Evolutionary conservation across 495 filamentous ascomycete species (phyloP), one percentile per base, ranked within the genome.

Genomic region (Entonaema liquescens): DNA sequence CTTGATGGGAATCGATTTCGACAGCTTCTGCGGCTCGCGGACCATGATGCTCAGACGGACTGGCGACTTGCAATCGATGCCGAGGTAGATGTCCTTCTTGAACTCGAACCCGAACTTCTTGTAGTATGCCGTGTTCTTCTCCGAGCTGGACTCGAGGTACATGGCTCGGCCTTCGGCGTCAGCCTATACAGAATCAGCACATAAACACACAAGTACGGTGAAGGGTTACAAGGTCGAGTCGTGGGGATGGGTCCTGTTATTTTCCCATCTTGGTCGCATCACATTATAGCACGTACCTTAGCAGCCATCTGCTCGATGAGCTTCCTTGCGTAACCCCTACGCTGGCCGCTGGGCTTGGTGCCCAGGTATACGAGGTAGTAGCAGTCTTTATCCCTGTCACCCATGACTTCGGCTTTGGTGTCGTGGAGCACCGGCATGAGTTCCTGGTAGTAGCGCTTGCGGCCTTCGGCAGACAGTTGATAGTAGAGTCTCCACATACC

Each of bases 361-460:
- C 92, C 92, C 68, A 95, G 79, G 78, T 93, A 94, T 15, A 93
- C 91, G 25, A 95, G 85, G 76, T 94, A 94, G 77, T 86, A 89
- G 73, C 86, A 90, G 69, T 86, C 84, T 62, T 88, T 77, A 73
- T 92, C 89, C 35, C 85, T 81, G 33, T 85, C 83, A 36, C 88
- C 90, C 70, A 95, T 84, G 47, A 89, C 80, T 58, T 84, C 82
- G 52, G 81, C 80, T 80, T 93, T 94, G 73, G 90, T 89, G 65
- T 90, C 80, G 80, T 93, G 90, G 61, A 95, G 84, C 25, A 92
- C 81, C 54, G 92, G 91, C 33, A 93, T 74, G 77, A 95, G 91
- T 78, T 95, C 92, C 57, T 82, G 79, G 80, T 91, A 93, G 83
- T 91, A 92, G 65, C 92, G 89, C 68, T 80, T 83, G 72, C 82